Percentiles rank a stretch among this genome's conserved stretches.
Evolutionary conservation across 495 filamentous ascomycete species (phyloP).

Genomic region (Neurospora pannonica): DNA sequence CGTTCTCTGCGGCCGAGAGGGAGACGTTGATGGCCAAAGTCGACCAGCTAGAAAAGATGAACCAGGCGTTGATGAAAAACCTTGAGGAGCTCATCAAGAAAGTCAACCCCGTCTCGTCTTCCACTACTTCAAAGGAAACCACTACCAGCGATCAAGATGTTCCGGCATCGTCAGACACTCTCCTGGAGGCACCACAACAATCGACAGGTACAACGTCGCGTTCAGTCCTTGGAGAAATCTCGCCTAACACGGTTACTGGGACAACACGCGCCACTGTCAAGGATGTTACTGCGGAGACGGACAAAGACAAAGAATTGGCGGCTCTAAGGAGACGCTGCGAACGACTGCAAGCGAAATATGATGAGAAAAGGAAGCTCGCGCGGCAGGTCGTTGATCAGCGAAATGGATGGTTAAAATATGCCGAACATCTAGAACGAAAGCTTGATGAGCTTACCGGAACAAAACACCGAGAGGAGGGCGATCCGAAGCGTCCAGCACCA

Average conservation of each 20-base stretch:
- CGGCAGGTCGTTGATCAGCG: conserved; percentile 6
- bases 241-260: conserved; percentile 9
- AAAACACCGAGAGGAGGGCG: background rate
- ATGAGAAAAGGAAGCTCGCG: conserved; percentile 1
- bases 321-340: conserved; percentile 19
- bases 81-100: conserved; percentile 19
- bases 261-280: background rate
- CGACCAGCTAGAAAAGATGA: conserved; percentile 25
- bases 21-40: conserved; percentile 18
- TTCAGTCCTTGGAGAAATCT: conserved; percentile 10
- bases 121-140: background rate
- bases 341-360: conserved; percentile 16
- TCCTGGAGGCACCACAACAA: background rate
- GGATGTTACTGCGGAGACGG: background rate
- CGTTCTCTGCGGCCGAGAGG: conserved; percentile 17
- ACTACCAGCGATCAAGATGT: background rate
- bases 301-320: conserved; percentile 16
- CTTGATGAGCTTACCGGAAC: background rate
- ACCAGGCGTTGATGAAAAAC: conserved; percentile 23
- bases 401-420: conserved; percentile 21
- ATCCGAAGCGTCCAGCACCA: background rate
- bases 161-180: background rate
- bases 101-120: background rate
- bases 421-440: conserved; percentile 12
- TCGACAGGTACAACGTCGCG: background rate